These are phyloP conservation scores for Leccinum rimulosum DNA, from an alignment of 768 basidiomycete genomes.

Conservation along the genomic window DNA sequence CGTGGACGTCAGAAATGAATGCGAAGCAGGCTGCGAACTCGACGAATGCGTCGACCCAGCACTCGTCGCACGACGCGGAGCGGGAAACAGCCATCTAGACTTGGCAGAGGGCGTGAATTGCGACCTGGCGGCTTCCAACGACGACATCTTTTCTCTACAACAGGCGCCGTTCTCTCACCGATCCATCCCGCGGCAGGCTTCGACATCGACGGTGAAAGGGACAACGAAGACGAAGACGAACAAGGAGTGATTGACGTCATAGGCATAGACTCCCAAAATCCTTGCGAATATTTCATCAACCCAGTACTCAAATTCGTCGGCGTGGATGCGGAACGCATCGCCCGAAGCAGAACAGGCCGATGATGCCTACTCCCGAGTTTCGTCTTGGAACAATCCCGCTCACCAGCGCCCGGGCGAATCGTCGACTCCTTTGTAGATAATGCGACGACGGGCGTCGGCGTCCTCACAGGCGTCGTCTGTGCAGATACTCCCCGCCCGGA, in stretches of 20 bases:
- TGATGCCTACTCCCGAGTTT: background rate
- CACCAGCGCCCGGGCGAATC: background rate
- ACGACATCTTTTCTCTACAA: background rate
- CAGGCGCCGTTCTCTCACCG: background rate
- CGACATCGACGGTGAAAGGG: slow-evolving; percentile 15
- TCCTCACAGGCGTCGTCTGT: slow-evolving; percentile 12
- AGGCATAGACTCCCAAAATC: slow-evolving; percentile 25
- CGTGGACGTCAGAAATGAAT: slow-evolving; percentile 8
- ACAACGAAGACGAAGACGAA: slow-evolving; percentile 13
- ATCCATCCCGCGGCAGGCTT: background rate
- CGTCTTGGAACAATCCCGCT: background rate
- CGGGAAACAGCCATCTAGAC: slow-evolving; percentile 7
- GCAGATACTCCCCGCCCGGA: slow-evolving; percentile 5
- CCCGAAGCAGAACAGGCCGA: background rate
- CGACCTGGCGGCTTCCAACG: background rate
- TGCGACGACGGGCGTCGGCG: slow-evolving; percentile 4
- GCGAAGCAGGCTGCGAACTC: slow-evolving; percentile 3
- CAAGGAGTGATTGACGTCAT: slow-evolving; percentile 12
- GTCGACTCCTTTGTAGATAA: background rate
- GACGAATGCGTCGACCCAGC: slow-evolving; percentile 10
- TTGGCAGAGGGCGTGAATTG: slow-evolving; percentile 6
- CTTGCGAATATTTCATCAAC: slow-evolving; percentile 12
- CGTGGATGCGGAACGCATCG: background rate
- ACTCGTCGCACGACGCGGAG: slow-evolving; percentile 1
- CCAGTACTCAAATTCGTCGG: slow-evolving; percentile 7